A percentile compares a stretch with the other conserved stretches of the same genome.
Conservation (phyloP, 129 eudicot species). For the Pulicaria dysenterica region DNA sequence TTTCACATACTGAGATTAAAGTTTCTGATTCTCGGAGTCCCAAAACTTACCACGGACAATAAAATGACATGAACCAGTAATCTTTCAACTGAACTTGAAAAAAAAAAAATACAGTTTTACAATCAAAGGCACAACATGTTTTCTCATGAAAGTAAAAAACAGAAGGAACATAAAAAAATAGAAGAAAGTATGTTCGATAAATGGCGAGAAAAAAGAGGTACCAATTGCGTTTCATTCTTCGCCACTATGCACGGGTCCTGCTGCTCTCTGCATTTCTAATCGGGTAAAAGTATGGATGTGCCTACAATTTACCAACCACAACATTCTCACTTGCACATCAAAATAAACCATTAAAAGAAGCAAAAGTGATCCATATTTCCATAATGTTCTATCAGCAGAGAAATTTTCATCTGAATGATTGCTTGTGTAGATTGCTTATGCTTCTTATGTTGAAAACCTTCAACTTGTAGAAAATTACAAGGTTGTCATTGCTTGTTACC, state of each 20-base stretch:
- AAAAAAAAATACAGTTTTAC: conserved; percentile 17
- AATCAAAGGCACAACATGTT: conserved; percentile 26
- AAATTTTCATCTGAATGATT: no score
- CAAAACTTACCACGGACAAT: not conserved
- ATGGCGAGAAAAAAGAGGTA: not conserved
- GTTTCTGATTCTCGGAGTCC: not conserved
- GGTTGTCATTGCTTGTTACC: not conserved
- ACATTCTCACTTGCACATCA: not conserved
- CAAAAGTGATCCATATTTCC: no score
- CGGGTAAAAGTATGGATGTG: conserved; percentile 85
- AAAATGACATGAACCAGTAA: not conserved
- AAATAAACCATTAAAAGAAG: no score
- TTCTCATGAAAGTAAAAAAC: conserved; percentile 26
- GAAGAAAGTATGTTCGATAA: conserved; percentile 1
- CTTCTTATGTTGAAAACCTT: not conserved
- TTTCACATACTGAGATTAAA: not conserved
- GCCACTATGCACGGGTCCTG: conserved; percentile 64
- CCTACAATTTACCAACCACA: conserved; percentile 45
- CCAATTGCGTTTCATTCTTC: conserved; percentile 27
- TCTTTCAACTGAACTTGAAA: conserved; percentile 11
- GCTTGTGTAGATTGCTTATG: no score
- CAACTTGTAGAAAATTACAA: not conserved
- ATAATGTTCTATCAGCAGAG: not conserved
- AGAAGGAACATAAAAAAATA: conserved; percentile 1
- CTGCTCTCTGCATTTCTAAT: conserved; percentile 85